Conservation (phyloP, 2,329 filamentous ascomycete species). For the Trichoderma lentiforme region DNA sequence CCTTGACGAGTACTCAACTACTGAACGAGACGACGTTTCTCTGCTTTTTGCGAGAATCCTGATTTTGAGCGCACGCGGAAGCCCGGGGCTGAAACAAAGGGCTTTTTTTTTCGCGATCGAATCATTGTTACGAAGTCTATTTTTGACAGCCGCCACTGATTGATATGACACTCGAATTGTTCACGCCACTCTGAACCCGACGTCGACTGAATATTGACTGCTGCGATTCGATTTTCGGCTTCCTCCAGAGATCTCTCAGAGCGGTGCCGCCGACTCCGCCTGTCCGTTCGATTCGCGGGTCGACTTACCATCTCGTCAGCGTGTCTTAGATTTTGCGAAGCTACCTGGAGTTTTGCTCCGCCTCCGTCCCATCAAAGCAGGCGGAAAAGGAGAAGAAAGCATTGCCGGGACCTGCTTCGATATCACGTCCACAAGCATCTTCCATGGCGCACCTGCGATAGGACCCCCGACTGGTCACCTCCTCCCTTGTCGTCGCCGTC, state of each 20-base stretch:
- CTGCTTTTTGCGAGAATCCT: background rate
- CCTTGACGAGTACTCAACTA: background rate
- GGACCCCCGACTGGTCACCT: slow-evolving; percentile 1
- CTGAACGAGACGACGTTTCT: background rate
- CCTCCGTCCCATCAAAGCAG: background rate
- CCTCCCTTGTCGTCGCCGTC: slow-evolving; percentile 16
- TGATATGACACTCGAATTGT: background rate
- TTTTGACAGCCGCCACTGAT: background rate
- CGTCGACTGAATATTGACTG: background rate
- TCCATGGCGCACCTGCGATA: slow-evolving; percentile 19
- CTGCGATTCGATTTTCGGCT: background rate
- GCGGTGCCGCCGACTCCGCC: background rate
- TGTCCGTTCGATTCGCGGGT: background rate
- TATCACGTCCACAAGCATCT: background rate
- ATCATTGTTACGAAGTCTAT: background rate
- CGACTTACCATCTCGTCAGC: background rate
- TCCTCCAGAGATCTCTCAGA: background rate
- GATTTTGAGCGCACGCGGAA: background rate
- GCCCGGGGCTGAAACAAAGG: background rate
- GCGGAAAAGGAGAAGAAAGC: background rate
- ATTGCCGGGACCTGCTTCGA: background rate
- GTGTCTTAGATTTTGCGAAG: background rate
- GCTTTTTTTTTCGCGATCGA: background rate
- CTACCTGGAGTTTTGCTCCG: background rate
- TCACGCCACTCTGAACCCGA: background rate